A percentile compares a stretch with the other conserved stretches of the same genome.
Conservation (phyloP, 441 rosid species). For the Bruguiera hainesii region DNA sequence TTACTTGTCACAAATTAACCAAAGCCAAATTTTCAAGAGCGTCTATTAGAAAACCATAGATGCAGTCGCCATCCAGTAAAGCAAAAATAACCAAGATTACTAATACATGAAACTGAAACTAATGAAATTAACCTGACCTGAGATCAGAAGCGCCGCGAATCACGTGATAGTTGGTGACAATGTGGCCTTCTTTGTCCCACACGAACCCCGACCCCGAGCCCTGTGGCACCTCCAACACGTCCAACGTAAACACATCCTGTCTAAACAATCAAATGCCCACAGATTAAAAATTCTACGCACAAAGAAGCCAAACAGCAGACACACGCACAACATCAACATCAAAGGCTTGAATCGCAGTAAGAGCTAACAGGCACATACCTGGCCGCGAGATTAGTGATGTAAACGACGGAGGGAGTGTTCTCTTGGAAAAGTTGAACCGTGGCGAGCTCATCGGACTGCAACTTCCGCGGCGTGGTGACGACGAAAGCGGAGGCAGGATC, state of each 20-base stretch:
- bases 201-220: conserved; percentile 98
- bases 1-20: no score
- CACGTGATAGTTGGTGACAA: conserved; percentile 94
- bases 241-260: conserved; percentile 96
- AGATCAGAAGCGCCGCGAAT: conserved; percentile 99
- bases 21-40: no score
- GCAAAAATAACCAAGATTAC: not conserved
- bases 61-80: not conserved
- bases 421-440: conserved; percentile 90
- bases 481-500: conserved; percentile 73
- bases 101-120: not conserved
- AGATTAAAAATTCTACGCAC: not conserved
- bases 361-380: conserved; percentile 32
- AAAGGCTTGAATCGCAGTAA: not conserved
- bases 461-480: conserved; percentile 62
- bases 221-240: conserved; percentile 94
- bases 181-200: conserved; percentile 82
- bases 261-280: conserved; percentile 28
- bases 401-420: conserved; percentile 96
- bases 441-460: conserved; percentile 90
- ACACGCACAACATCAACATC: not conserved
- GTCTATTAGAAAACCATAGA: no score
- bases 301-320: not conserved
- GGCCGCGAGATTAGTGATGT: conserved; percentile 94
- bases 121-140: conserved; percentile 40